A percentile compares a stretch with the other conserved stretches of the same genome.
phyloP scores from a whole-genome alignment of 2,329 filamentous ascomycete species.

The Monosporascus sp. region DNA sequence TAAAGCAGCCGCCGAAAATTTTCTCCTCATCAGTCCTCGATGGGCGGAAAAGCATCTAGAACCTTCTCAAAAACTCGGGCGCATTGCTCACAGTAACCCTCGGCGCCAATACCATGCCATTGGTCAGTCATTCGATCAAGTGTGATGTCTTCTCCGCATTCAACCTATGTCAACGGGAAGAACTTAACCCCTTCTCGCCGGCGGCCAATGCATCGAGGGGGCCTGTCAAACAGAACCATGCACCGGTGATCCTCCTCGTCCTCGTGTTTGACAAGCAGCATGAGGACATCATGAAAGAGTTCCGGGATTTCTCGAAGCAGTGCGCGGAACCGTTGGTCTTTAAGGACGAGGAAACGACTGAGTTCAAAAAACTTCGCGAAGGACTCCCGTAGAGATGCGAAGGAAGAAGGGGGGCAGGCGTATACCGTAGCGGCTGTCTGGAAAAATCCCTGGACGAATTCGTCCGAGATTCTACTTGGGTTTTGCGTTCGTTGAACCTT shows the following conservation, averaged over 20 bases:
- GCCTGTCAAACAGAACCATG: background rate
- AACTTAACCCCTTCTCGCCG: background rate
- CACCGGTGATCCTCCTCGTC: background rate
- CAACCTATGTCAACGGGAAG: background rate
- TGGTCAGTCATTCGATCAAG: background rate
- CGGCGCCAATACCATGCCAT: background rate
- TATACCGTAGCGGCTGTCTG: background rate
- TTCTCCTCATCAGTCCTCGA: background rate
- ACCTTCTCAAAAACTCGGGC: background rate
- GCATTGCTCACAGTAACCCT: background rate
- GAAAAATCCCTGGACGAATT: background rate
- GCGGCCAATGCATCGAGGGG: background rate
- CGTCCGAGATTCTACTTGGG: fast-evolving
- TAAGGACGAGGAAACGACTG: background rate
- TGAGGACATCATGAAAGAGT: background rate
- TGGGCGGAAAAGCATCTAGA: background rate
- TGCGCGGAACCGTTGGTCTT: background rate
- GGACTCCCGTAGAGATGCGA: background rate
- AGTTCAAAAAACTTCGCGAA: background rate
- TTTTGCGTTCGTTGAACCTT: background rate
- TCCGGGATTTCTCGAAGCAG: background rate
- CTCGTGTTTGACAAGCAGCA: background rate
- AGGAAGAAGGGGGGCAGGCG: background rate
- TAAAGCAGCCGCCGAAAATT: too few relatives aligned
- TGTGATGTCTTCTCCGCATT: background rate